These are phyloP conservation scores for Thelephora terrestris DNA, from an alignment of 1,284 basidiomycete genomes.

Conservation along the genomic window DNA sequence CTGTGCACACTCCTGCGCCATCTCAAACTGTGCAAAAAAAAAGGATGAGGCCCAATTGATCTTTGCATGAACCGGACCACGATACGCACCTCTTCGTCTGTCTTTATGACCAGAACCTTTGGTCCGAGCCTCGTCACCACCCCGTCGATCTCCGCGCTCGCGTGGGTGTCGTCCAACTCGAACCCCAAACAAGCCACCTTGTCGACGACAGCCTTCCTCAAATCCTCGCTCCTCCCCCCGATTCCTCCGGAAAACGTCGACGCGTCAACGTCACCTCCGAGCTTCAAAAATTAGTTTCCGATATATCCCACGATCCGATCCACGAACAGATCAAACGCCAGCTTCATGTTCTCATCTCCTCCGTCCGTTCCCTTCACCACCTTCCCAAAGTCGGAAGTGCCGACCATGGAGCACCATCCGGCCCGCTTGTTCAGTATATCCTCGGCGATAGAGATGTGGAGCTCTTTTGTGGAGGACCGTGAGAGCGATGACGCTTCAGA, in stretches of 20 bases:
- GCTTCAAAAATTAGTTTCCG: constrained; percentile 66
- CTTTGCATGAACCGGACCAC: neutral
- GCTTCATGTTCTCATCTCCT: constrained; percentile 21
- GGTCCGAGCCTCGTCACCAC: constrained; percentile 19
- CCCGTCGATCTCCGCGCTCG: constrained; percentile 34
- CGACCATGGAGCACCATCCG: constrained; percentile 68
- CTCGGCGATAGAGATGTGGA: constrained; percentile 71
- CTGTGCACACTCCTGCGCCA: constrained; percentile 49
- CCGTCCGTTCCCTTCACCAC: constrained; percentile 35
- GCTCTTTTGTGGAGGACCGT: constrained; percentile 38
- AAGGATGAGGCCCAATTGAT: constrained; percentile 1
- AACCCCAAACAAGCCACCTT: constrained; percentile 55
- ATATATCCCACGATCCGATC: constrained; percentile 67
- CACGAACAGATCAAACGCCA: constrained; percentile 68
- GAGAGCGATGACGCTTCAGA: constrained; percentile 42
- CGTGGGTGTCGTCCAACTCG: constrained; percentile 27
- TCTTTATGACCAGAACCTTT: constrained; percentile 48
- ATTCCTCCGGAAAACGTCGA: constrained; percentile 83
- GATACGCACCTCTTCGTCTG: constrained; percentile 40
- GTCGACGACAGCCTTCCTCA: constrained; percentile 48
- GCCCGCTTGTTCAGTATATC: constrained; percentile 67
- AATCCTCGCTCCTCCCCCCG: constrained; percentile 58
- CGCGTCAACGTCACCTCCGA: constrained; percentile 59
- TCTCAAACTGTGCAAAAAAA: constrained; percentile 39
- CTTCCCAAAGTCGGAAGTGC: constrained; percentile 67